Percentiles rank a stretch among this genome's conserved stretches.
phyloP scores from a whole-genome alignment of 768 basidiomycete species.

The Suillus occidentalis region DNA sequence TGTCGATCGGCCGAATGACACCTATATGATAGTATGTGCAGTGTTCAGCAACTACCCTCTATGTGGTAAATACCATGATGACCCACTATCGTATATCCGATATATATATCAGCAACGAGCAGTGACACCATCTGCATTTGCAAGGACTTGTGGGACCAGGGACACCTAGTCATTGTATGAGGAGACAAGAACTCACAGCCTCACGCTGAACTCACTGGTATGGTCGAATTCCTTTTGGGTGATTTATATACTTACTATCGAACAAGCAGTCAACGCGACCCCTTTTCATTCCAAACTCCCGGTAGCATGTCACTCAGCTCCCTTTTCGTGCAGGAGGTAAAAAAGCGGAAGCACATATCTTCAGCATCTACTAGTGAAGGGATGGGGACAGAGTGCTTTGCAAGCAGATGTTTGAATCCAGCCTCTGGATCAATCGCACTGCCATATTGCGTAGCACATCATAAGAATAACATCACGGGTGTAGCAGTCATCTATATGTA shows the following conservation, averaged over 20 bases:
- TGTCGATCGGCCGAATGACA: too few relatives aligned
- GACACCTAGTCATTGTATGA: too few relatives aligned
- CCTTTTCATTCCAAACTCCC: not conserved
- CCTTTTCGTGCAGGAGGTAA: not conserved
- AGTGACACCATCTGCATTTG: not conserved
- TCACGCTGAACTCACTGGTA: not conserved
- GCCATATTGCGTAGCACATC: too few relatives aligned
- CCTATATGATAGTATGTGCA: too few relatives aligned
- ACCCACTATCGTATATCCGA: too few relatives aligned
- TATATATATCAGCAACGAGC: not conserved
- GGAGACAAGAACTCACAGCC: too few relatives aligned
- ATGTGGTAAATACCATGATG: not conserved
- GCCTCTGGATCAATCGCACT: too few relatives aligned
- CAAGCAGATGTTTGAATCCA: too few relatives aligned
- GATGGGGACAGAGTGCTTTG: too few relatives aligned
- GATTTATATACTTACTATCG: too few relatives aligned
- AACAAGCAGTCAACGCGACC: not conserved
- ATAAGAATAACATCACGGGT: too few relatives aligned
- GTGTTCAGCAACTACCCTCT: not conserved
- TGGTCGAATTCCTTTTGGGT: not conserved
- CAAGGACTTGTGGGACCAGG: not conserved
- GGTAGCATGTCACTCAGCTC: not conserved
- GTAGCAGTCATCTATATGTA: too few relatives aligned
- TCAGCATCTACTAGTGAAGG: not conserved
- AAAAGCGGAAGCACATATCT: not conserved